Evolutionary conservation across 306 rosid genomes (phyloP).

Genomic region (Arachis hypogaea): DNA sequence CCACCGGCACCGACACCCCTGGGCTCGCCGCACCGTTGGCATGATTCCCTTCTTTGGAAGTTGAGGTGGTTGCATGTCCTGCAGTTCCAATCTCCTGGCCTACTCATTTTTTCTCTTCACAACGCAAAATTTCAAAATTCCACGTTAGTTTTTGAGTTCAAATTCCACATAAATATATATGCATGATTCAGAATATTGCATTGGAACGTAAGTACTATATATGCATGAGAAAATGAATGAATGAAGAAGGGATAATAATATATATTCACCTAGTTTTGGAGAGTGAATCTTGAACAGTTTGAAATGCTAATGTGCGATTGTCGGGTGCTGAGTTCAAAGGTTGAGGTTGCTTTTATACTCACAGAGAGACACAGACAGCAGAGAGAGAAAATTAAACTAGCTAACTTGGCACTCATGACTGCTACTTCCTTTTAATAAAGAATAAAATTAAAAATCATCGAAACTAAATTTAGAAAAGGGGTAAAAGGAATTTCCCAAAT

Average conservation of each 20-base stretch:
- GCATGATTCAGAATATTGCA: not conserved
- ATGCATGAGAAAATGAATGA: not conserved
- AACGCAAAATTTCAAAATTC: not conserved
- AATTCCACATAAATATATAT: no score
- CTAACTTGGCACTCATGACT: not conserved
- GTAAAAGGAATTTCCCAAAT: slow-evolving; percentile 38
- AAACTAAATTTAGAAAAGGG: slow-evolving; percentile 41
- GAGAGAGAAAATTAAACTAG: slow-evolving; percentile 23
- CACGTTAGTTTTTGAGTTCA: not conserved
- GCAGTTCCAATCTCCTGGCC: slow-evolving; percentile 98
- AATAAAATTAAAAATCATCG: slow-evolving; percentile 31
- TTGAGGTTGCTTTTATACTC: slow-evolving; percentile 70
- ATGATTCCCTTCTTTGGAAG: slow-evolving; percentile 85
- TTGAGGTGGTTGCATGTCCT: slow-evolving; percentile 86
- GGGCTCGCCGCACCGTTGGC: slow-evolving; percentile 77
- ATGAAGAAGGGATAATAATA: not conserved
- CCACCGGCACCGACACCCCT: slow-evolving; percentile 47
- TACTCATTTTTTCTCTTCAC: slow-evolving; percentile 56
- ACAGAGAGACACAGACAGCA: not conserved
- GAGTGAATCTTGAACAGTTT: slow-evolving; percentile 5
- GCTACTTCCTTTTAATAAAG: no score
- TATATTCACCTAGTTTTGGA: not conserved
- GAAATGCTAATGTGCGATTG: not conserved
- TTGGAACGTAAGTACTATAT: not conserved
- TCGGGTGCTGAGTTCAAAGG: slow-evolving; percentile 32